Percentiles rank a stretch among this genome's conserved stretches.
phyloP scores from a whole-genome alignment of 2,329 filamentous ascomycete genomes.

The Diaporthe longicolla region DNA sequence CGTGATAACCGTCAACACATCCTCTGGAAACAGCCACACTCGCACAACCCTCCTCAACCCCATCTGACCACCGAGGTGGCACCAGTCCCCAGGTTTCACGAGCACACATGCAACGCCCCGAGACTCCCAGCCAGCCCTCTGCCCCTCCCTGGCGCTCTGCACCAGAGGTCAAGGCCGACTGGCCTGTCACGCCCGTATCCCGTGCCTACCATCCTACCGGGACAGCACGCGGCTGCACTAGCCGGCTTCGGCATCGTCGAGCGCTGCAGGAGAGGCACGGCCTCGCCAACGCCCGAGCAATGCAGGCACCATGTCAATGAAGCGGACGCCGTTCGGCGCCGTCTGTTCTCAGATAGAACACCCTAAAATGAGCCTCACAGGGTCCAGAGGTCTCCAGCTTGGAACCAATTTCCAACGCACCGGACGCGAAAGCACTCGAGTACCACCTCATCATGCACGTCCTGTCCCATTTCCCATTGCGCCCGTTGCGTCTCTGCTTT shows the following conservation, averaged over 20 bases:
- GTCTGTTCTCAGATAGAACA: constrained; percentile 31
- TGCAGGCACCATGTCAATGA: constrained; percentile 22
- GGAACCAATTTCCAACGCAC: constrained; percentile 25
- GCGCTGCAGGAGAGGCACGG: constrained; percentile 14
- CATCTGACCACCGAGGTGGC: constrained; percentile 6
- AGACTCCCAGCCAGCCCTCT: background rate
- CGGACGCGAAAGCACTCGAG: constrained; percentile 30
- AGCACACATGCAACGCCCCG: constrained; percentile 2
- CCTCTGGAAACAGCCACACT: constrained; percentile 9
- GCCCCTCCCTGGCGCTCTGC: background rate
- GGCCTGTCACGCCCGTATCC: constrained; percentile 1
- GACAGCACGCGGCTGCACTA: constrained; percentile 25
- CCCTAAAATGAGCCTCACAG: constrained; percentile 29
- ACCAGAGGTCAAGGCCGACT: background rate
- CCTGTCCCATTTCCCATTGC: constrained; percentile 13
- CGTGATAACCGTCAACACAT: background rate
- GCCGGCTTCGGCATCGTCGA: background rate
- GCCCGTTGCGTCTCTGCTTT: constrained; percentile 28
- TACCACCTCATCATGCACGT: constrained; percentile 25
- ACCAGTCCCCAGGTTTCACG: constrained; percentile 23
- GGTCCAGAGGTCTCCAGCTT: constrained; percentile 26
- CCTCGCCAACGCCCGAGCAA: constrained; percentile 18
- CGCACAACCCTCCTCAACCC: constrained; percentile 4
- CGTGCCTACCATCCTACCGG: constrained; percentile 24
- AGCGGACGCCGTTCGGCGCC: constrained; percentile 18